These are phyloP conservation scores for Neodidymelliopsis sp. DNA, from an alignment of 2,329 filamentous ascomycete species.

Conservation along the genomic window DNA sequence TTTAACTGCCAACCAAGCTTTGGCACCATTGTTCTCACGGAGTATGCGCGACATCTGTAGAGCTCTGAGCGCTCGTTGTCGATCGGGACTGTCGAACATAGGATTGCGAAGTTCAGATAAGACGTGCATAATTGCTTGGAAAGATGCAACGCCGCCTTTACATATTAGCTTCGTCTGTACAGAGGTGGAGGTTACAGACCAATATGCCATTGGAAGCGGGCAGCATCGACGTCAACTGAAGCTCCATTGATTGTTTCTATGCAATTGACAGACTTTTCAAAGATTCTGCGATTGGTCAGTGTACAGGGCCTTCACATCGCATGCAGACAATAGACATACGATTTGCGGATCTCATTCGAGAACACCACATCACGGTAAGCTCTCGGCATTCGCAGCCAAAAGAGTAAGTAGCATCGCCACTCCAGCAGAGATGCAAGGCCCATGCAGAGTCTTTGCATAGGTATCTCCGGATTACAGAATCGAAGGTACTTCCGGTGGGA, in stretches of 20 bases:
- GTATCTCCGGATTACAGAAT: constrained; percentile 41
- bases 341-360: constrained; percentile 43
- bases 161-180: constrained; percentile 14
- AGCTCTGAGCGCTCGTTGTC: constrained; percentile 45
- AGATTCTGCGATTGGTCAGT: constrained; percentile 38
- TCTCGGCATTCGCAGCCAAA: constrained; percentile 50
- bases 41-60: constrained; percentile 42
- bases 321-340: constrained; percentile 36
- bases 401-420: constrained; percentile 49
- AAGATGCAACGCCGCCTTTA: constrained; percentile 42
- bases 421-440: constrained; percentile 44
- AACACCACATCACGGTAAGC: constrained; percentile 48
- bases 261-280: constrained; percentile 49
- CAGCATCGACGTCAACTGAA: constrained; percentile 44
- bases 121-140: constrained; percentile 50
- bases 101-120: constrained; percentile 50
- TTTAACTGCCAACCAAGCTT: constrained; percentile 48
- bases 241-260: constrained; percentile 48
- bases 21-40: constrained; percentile 45
- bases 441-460: constrained; percentile 42
- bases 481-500: constrained; percentile 43
- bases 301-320: neutral
- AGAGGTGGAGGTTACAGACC: constrained; percentile 22
- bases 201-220: constrained; percentile 51
- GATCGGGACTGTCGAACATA: constrained; percentile 45